Evolutionary conservation across 768 basidiomycete species (phyloP), one percentile per base, ranked within the genome.

Genomic region (Termitomyces sp.): DNA sequence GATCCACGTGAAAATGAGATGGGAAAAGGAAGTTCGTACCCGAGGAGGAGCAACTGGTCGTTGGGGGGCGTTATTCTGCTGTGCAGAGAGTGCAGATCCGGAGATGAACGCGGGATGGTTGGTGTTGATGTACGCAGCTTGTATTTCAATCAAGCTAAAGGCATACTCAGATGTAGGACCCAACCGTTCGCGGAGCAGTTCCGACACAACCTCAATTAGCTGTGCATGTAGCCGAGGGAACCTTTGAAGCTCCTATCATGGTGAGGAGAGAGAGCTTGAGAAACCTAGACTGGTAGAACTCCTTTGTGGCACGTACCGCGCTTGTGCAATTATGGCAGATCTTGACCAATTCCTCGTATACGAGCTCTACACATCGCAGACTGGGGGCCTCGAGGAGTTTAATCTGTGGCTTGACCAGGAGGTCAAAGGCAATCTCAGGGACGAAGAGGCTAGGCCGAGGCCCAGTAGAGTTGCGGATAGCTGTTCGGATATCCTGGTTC

Each of bases 251-350:
- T 98, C 97, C 93, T 97, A 65, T 46, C 20, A 29, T 22, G 20
- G 3, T 16, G 4, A 31, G 50, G n/a, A 50, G 5, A 42, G 35
- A 35, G 15, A n/a, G 45, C 10, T 53, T 54, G 20, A 50, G 31
- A 5, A 32, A 42, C 25, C 22, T 11, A 43, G 33, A 9, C 54
- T 27, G 43, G 23, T n/a, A 36, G 13, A 32, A 22, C 16, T 35
- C n/a, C 23, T 84, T 66, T 65, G 36, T 25, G 35, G 15, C n/a
- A 51, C 56, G 1, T 38, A 95, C 94, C 48, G 81, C 68, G 68
- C 90, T 90, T 3, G 96, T 97, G 72, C 96, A 98, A 66, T 96
- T 98, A 68, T 99, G 97, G 70, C 97, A 98, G 43, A 99, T 95
- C 78, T 98, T 98, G 60, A 99, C 98, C 51, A 99, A 76, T 70